A percentile compares a stretch with the other conserved stretches of the same genome.
These are phyloP conservation scores for Pseudopyricularia cyperi DNA, from an alignment of 2,329 filamentous ascomycete species.

Conservation along the genomic window DNA sequence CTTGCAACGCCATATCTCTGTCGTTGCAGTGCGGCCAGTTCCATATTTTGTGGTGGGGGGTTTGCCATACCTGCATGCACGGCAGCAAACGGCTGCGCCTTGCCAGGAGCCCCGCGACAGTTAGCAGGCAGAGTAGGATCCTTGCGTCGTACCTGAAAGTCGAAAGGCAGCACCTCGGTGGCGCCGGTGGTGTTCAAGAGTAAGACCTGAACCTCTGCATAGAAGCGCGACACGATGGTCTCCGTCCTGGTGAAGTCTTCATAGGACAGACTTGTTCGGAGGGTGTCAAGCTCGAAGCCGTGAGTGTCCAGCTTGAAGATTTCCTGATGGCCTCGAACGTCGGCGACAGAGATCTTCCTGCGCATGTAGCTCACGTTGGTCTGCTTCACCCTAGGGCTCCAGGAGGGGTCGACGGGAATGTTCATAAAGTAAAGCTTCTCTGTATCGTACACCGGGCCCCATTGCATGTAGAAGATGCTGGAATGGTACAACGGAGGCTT, in stretches of 20 bases:
- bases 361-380: neutral
- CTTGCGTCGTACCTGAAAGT: neutral
- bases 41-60: too few relatives aligned
- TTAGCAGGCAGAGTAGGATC: neutral
- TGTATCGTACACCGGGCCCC: neutral
- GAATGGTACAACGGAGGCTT: neutral
- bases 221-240: neutral
- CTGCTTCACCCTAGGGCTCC: neutral
- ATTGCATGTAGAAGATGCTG: neutral
- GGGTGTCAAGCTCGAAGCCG: neutral
- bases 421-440: neutral
- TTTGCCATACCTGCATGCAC: neutral
- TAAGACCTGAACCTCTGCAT: neutral
- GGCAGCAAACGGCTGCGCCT: neutral
- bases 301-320: neutral
- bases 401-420: neutral
- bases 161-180: neutral
- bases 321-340: neutral
- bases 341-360: neutral
- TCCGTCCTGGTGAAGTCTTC: neutral
- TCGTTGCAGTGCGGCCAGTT: too few relatives aligned
- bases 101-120: neutral
- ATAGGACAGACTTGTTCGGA: neutral
- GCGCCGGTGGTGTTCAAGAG: neutral
- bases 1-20: too few relatives aligned